Evolutionary conservation across 2,329 filamentous ascomycete genomes (phyloP).

Genomic region (Ophiosphaerella narmari): DNA sequence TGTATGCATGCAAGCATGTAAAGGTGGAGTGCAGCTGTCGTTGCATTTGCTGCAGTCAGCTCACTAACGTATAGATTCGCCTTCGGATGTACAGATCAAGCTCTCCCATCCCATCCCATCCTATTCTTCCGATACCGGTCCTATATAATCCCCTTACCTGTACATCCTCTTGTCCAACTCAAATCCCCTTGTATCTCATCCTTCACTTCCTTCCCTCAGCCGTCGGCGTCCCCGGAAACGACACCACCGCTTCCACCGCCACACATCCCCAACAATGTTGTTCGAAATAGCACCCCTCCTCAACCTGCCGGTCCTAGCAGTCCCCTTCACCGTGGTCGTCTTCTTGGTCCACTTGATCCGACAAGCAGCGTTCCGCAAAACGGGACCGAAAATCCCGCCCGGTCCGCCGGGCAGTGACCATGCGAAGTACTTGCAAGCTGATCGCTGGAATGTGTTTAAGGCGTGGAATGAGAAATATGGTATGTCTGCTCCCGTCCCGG

Average conservation of each 20-base stretch:
- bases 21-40: conserved; percentile 5
- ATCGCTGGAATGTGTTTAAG: conserved; percentile 12
- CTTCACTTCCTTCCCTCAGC: background rate
- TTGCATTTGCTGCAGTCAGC: conserved; percentile 4
- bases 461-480: conserved; percentile 12
- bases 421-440: conserved; percentile 11
- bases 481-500: conserved; percentile 4
- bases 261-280: conserved; percentile 11
- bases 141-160: conserved; percentile 6
- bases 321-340: conserved; percentile 8
- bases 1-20: conserved; percentile 4
- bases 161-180: conserved; percentile 3
- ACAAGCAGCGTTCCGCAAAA: conserved; percentile 9
- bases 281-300: conserved; percentile 7
- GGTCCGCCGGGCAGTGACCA: conserved; percentile 9
- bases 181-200: conserved; percentile 8
- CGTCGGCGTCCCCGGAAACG: background rate
- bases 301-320: conserved; percentile 9
- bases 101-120: conserved; percentile 3
- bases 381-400: conserved; percentile 9
- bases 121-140: conserved; percentile 3
- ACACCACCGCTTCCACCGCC: conserved; percentile 5
- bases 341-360: conserved; percentile 8
- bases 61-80: conserved; percentile 6
- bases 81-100: conserved; percentile 6